These are phyloP conservation scores for Spongospora subterranea DNA, from an alignment of 208 protist species.

Conservation along the genomic window DNA sequence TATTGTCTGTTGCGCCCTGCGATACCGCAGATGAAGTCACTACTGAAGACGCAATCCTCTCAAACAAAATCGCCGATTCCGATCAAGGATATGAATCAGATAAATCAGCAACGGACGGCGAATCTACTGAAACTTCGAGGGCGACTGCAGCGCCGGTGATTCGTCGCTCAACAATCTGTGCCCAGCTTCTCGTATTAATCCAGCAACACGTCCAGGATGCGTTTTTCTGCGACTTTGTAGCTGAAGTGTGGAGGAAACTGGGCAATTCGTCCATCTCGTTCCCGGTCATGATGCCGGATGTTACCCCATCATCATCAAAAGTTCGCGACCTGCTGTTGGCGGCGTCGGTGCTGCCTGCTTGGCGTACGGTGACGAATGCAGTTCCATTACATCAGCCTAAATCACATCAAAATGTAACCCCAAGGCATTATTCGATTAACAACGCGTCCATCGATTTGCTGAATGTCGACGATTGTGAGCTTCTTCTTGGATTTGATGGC, in stretches of 20 bases:
- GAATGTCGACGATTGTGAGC: neutral
- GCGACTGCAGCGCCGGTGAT: too few relatives aligned
- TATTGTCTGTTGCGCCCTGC: neutral
- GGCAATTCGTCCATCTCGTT: neutral
- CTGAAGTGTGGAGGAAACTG: neutral
- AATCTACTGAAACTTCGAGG: too few relatives aligned
- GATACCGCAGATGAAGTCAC: too few relatives aligned
- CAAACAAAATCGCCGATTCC: too few relatives aligned
- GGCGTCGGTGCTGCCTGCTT: neutral
- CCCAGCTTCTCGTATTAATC: neutral
- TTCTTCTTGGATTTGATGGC: conserved; percentile 35
- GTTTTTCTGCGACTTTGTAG: neutral
- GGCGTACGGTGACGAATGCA: neutral
- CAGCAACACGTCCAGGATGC: conserved; percentile 43
- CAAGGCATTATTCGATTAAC: neutral
- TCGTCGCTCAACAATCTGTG: too few relatives aligned
- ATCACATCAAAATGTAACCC: neutral
- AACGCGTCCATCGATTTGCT: neutral
- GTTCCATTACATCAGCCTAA: neutral
- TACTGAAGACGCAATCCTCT: too few relatives aligned
- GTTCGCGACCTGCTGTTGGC: neutral
- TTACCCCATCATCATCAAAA: too few relatives aligned
- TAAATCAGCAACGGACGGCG: too few relatives aligned
- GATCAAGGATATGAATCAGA: too few relatives aligned
- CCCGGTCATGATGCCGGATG: neutral